Evolutionary conservation across 2,329 filamentous ascomycete species (phyloP).

Genomic region (Botryotinia globosa): DNA sequence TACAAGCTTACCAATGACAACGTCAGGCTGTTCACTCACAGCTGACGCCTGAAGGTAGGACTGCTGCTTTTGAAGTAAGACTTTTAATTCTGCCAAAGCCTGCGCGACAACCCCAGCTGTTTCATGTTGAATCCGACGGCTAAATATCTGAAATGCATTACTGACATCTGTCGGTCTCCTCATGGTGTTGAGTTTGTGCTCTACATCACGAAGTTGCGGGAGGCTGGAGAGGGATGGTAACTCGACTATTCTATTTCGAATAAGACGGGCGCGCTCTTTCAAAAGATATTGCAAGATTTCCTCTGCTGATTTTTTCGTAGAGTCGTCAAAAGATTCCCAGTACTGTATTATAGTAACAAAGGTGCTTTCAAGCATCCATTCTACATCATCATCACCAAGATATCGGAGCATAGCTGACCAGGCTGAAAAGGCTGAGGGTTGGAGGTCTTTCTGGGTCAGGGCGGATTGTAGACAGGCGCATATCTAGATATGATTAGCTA

Average conservation of each 20-base stretch:
- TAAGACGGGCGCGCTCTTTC: conserved; percentile 41
- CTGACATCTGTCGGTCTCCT: conserved; percentile 64
- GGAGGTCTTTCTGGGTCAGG: conserved; percentile 70
- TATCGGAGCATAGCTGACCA: conserved; percentile 78
- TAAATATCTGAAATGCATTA: conserved; percentile 68
- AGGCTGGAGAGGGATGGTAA: conserved; percentile 77
- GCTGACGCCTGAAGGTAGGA: conserved; percentile 75
- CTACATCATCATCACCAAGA: conserved; percentile 75
- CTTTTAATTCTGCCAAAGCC: conserved; percentile 72
- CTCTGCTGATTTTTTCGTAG: conserved; percentile 58
- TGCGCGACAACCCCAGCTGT: conserved; percentile 82
- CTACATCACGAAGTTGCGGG: conserved; percentile 64
- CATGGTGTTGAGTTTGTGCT: conserved; percentile 61
- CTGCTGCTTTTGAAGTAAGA: conserved; percentile 71
- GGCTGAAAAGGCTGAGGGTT: conserved; percentile 74
- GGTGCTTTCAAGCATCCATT: conserved; percentile 78
- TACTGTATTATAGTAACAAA: conserved; percentile 83
- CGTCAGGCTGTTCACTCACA: conserved; percentile 78
- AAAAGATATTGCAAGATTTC: conserved; percentile 54
- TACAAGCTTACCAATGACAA: conserved; percentile 66
- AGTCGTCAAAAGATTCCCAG: conserved; percentile 66
- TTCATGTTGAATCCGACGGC: conserved; percentile 73
- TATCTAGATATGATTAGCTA: conserved; percentile 52
- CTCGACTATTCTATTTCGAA: conserved; percentile 67
- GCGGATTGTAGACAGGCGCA: conserved; percentile 89